Evolutionary conservation across 2,329 filamentous ascomycete genomes (phyloP).

Genomic region (Colletotrichum magnum): DNA sequence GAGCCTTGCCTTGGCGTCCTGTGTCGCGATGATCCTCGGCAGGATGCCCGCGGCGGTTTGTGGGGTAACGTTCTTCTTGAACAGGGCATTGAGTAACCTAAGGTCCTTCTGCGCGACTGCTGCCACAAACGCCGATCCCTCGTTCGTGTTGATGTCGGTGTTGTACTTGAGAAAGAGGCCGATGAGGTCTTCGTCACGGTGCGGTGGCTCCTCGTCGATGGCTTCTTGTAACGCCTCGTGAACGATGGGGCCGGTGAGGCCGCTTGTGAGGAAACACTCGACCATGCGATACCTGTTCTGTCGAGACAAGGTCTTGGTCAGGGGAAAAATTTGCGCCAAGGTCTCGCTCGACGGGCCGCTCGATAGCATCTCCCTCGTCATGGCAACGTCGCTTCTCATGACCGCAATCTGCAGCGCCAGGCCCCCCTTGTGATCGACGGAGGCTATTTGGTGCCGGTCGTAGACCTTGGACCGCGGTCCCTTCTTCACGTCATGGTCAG

Average conservation of each 20-base stretch:
- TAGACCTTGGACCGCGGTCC: conserved; percentile 49
- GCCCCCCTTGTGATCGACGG: conserved; percentile 66
- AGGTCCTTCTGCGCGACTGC: conserved; percentile 65
- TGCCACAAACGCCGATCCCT: conserved; percentile 62
- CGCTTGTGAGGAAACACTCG: conserved; percentile 64
- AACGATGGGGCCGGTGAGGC: conserved; percentile 61
- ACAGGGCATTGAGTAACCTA: conserved; percentile 59
- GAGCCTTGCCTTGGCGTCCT: conserved; percentile 58
- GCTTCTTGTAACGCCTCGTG: conserved; percentile 66
- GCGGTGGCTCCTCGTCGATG: conserved; percentile 62
- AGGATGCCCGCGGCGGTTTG: conserved; percentile 64
- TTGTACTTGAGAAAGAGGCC: conserved; percentile 65
- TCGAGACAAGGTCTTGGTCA: conserved; percentile 58
- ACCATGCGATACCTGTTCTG: conserved; percentile 63
- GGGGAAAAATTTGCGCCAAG: conserved; percentile 63
- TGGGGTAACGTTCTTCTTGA: conserved; percentile 61
- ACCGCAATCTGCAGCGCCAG: conserved; percentile 66
- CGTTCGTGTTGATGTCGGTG: conserved; percentile 68
- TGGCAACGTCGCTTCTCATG: conserved; percentile 57
- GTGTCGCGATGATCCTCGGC: conserved; percentile 61
- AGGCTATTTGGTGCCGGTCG: conserved; percentile 64
- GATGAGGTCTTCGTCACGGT: conserved; percentile 66
- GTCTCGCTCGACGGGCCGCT: conserved; percentile 63
- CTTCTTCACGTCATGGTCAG: conserved; percentile 36
- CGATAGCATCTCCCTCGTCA: conserved; percentile 62